A percentile compares a stretch with the other conserved stretches of the same genome.
These are phyloP conservation scores for Tuber melanosporum DNA, from an alignment of 495 filamentous ascomycete genomes.

Conservation along the genomic window DNA sequence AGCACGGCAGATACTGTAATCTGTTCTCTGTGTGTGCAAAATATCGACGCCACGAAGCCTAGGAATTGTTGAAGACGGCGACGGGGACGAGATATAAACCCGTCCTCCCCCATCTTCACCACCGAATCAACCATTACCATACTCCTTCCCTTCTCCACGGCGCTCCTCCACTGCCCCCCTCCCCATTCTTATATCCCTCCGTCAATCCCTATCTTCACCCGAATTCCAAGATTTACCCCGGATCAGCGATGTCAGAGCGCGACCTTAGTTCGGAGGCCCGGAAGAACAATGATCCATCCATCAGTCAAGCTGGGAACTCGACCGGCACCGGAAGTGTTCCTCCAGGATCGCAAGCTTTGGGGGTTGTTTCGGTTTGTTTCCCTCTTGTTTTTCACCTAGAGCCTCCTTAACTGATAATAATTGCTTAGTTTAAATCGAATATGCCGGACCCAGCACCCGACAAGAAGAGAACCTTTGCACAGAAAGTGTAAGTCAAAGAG, in stretches of 20 bases:
- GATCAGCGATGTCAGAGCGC: constrained; percentile 18
- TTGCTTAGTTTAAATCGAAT: constrained; percentile 9
- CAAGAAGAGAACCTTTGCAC: constrained; percentile 27
- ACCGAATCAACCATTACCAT: neutral
- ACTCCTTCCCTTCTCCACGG: neutral
- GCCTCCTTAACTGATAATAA: constrained; percentile 7
- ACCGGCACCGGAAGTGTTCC: constrained; percentile 14
- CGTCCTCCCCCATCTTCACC: neutral
- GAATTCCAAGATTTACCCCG: neutral
- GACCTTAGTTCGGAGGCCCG: constrained; percentile 24
- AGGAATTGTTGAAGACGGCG: neutral
- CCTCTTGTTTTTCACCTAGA: neutral
- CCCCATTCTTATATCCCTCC: neutral
- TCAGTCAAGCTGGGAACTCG: constrained; percentile 26
- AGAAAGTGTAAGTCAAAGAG: constrained; percentile 23
- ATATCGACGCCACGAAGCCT: neutral
- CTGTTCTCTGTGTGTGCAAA: too few species aligned
- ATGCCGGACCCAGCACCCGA: constrained; percentile 19
- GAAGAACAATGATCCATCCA: constrained; percentile 33
- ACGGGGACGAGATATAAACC: neutral
- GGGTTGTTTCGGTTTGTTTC: constrained; percentile 23
- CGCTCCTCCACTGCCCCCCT: neutral
- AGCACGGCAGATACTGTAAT: neutral
- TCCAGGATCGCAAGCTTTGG: constrained; percentile 24
- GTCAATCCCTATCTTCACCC: neutral